phyloP scores from a whole-genome alignment of 768 basidiomycete species.

The Cytidiella melzeri region DNA sequence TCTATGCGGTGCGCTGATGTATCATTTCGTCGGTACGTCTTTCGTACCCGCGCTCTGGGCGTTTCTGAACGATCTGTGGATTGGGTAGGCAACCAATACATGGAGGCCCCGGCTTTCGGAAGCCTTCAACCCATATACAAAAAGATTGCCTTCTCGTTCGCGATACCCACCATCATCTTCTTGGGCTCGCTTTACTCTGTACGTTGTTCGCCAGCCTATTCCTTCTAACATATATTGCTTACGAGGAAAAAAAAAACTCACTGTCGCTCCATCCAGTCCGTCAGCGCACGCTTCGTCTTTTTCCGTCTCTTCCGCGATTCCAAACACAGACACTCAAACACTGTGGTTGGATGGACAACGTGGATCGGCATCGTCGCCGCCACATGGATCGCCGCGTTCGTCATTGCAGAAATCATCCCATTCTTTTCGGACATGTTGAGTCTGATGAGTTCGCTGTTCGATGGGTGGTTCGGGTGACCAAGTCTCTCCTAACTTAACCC shows the following conservation, averaged over 20 bases:
- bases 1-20: conserved; percentile 38
- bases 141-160: conserved; percentile 41
- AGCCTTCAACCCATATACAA: conserved; percentile 31
- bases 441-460: conserved; percentile 38
- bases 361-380: conserved; percentile 22
- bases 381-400: conserved; percentile 22
- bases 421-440: conserved; percentile 36
- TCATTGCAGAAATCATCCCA: conserved; percentile 25
- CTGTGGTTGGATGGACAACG: conserved; percentile 18
- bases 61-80: too few relatives aligned
- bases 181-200: conserved; percentile 37
- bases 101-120: conserved; percentile 38
- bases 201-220: conserved; percentile 19
- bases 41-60: not conserved
- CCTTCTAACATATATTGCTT: not conserved
- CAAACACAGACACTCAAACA: conserved; percentile 28
- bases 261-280: too few relatives aligned
- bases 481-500: too few relatives aligned
- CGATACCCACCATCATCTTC: conserved; percentile 40
- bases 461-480: conserved; percentile 4
- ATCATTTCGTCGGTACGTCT: conserved; percentile 27
- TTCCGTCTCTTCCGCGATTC: conserved; percentile 37
- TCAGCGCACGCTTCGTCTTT: conserved; percentile 39
- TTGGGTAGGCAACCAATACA: conserved; percentile 34
- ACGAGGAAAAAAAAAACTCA: conserved; percentile 6